Evolutionary conservation across 495 filamentous ascomycete species (phyloP), one percentile per base, ranked within the genome.

Genomic region (Massariosphaeria phaeospora): DNA sequence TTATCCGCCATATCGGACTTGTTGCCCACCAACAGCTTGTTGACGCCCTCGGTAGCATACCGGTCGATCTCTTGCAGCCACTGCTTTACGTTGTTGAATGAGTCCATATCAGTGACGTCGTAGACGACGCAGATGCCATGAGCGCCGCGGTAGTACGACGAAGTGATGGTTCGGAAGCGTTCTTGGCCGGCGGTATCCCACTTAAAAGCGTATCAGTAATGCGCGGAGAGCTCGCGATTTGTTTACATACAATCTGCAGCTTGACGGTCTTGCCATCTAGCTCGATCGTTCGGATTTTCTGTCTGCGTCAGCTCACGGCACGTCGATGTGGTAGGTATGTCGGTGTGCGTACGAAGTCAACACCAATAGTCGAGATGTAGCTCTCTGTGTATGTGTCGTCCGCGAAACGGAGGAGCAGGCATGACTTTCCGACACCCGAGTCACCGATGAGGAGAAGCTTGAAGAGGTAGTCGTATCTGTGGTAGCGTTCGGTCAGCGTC

Each of bases 1-100:
- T 98, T 97, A 74, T 98, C 93, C 61, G 93, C 83, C 88, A 98
- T 97, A 87, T 98, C 93, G 72, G 88, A 94, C 84, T 98, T 98
- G 84, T 98, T 98, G 65, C 93, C 93, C 49, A 98, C 93, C 50
- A 98, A 83, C 44, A 98, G 82, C 76, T 97, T 97, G 80, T 97
- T 98, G 65, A 98, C 93, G 65, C 94, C 94, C 73, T 98, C 93
- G 48, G 93, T 97, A 57, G 93, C 93, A 65, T 98, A 97, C 65
- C 94, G 83, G 74, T 98, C 94, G 61, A 98, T 98, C 76, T 98
- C 94, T 70, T 97, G 94, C 53, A 98, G 85, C 93, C 93, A 98
- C 79, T 97, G 94, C 86, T 97, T 96, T 64, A 98, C 94, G 76
- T 97, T 97, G 82, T 97, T 97, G 88, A 97, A 98, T 36, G 88